A percentile compares a stretch with the other conserved stretches of the same genome.
Evolutionary conservation across 2,329 filamentous ascomycete genomes (phyloP).

Genomic region (Neonectria hederae): DNA sequence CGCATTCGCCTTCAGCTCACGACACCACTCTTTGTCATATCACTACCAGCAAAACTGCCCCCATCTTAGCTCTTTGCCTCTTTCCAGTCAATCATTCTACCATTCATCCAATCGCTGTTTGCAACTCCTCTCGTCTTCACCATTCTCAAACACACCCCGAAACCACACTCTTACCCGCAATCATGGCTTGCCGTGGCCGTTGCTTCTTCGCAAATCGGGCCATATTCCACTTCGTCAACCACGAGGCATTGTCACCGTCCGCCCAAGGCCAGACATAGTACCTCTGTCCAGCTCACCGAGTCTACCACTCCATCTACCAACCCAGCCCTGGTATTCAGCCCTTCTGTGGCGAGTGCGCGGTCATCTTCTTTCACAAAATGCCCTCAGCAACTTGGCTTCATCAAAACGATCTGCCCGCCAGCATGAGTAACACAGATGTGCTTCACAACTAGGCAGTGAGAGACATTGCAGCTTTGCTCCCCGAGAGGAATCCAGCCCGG

Average conservation of each 20-base stretch:
- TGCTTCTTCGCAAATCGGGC: slow-evolving; percentile 35
- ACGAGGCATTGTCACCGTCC: slow-evolving; percentile 25
- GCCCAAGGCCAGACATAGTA: slow-evolving; percentile 42
- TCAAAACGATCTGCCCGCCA: slow-evolving; percentile 26
- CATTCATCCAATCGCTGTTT: neutral
- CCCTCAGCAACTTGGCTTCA: slow-evolving; percentile 35
- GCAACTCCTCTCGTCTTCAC: neutral
- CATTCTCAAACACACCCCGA: neutral
- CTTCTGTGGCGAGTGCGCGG: slow-evolving; percentile 47
- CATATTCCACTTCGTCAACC: slow-evolving; percentile 24
- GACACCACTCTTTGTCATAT: slow-evolving; percentile 13
- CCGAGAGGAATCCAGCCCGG: slow-evolving; percentile 7
- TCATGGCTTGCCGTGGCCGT: slow-evolving; percentile 38
- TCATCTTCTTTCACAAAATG: slow-evolving; percentile 38
- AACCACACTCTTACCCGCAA: neutral
- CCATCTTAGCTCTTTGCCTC: neutral
- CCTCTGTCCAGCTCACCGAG: slow-evolving; percentile 43
- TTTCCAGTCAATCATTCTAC: neutral
- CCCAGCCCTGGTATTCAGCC: slow-evolving; percentile 35
- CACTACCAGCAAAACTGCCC: neutral
- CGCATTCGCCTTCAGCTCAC: neutral
- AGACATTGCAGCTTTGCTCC: slow-evolving; percentile 12
- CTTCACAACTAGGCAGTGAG: neutral
- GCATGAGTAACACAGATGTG: slow-evolving; percentile 10
- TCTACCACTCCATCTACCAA: slow-evolving; percentile 42